A percentile compares a stretch with the other conserved stretches of the same genome.
These are phyloP conservation scores for Coffea eugenioides DNA, from an alignment of 257 asterid species.

Conservation along the genomic window DNA sequence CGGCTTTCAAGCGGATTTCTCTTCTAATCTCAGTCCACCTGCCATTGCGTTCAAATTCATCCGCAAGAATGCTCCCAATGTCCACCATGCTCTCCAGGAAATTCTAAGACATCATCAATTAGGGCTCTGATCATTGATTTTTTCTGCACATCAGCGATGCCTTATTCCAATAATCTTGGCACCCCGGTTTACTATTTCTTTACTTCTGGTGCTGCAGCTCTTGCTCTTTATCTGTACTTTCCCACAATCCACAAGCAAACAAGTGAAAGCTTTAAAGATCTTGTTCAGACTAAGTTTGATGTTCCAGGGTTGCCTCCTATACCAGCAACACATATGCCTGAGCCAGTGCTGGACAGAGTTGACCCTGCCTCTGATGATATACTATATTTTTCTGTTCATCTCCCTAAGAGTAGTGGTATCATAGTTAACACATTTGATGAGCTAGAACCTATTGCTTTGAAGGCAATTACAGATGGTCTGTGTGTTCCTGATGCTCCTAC, in stretches of 20 bases:
- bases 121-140: conserved; percentile 6
- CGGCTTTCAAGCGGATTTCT: background rate
- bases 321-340: conserved; percentile 11
- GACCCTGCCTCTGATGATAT: conserved; percentile 2
- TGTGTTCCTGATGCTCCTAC: background rate
- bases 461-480: conserved; percentile 9
- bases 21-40: background rate
- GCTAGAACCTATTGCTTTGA: conserved; percentile 7
- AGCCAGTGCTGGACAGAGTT: conserved; percentile 2
- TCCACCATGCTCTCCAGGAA: conserved; percentile 7
- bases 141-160: conserved; percentile 9
- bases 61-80: conserved; percentile 4
- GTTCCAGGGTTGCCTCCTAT: conserved; percentile 10
- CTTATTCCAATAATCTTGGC: conserved; percentile 1
- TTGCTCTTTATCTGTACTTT: background rate
- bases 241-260: conserved; percentile 10
- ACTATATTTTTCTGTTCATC: background rate
- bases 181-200: conserved; percentile 14
- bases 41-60: background rate
- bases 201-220: conserved; percentile 6
- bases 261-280: conserved; percentile 1
- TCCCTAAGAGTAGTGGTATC: conserved; percentile 10
- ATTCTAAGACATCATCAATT: conserved; percentile 7
- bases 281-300: background rate
- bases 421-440: conserved; percentile 15